Evolutionary conservation across 345 rosid genomes (phyloP).

Genomic region (Firmiana major): DNA sequence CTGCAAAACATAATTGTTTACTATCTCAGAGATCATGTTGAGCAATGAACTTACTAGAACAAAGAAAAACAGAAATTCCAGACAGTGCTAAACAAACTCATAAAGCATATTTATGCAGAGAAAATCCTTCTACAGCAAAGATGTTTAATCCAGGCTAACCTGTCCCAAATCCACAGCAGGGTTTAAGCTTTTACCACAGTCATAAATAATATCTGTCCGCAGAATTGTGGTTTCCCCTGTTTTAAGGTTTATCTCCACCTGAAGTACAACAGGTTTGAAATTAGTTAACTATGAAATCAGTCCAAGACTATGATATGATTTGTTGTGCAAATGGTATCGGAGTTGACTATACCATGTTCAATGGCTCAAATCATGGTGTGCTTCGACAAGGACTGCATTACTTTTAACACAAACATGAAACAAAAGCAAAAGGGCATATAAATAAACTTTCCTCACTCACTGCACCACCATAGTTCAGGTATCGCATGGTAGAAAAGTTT

Average conservation of each 20-base stretch:
- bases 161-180: conserved; percentile 98
- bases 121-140: neutral
- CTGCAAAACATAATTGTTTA: conserved; percentile 28
- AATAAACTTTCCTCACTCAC: conserved; percentile 77
- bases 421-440: neutral
- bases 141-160: conserved; percentile 33
- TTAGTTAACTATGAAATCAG: neutral
- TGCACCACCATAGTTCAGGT: conserved; percentile 87
- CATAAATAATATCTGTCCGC: conserved; percentile 74
- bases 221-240: conserved; percentile 69
- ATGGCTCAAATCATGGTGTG: neutral
- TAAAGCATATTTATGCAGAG: neutral
- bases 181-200: conserved; percentile 89
- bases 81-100: too few relatives aligned
- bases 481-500: conserved; percentile 40
- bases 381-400: neutral
- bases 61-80: neutral
- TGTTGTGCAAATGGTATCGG: neutral
- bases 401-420: neutral
- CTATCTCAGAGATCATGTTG: neutral
- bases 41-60: neutral
- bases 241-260: conserved; percentile 84
- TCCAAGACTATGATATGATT: neutral
- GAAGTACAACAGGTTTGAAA: conserved; percentile 8
- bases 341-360: neutral